Evolutionary conservation across 345 rosid genomes (phyloP), one percentile per base, ranked within the genome.

Genomic region (Populus nigra): DNA sequence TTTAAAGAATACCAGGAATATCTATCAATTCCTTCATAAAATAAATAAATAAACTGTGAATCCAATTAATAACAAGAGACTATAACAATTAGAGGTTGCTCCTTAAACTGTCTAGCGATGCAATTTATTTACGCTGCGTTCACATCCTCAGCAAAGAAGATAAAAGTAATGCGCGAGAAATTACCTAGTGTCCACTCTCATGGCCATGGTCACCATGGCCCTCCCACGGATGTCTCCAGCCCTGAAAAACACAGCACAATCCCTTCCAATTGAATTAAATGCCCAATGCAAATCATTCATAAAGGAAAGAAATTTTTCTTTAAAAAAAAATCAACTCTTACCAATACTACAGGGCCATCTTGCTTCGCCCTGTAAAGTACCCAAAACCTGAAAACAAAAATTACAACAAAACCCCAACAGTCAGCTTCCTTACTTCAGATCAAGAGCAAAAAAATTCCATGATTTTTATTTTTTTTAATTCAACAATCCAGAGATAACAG

Each of bases 171-270:
- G 5, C 29, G 29, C 25, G 62, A 75, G 41, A 33, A 3, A 57
- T 35, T 79, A 79, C 82, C 98, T 89, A 88, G 76, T 91, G 93
- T 72, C 84, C 88, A 77, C 84, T 85, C 16, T 86, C 92, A 57
- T 89, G 92, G 75, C 93, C 94, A 41, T 91, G 94, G 27, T 41
- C 53, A 35, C 68, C 79, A 20, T 77, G 79, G 23, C 98, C 98
- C 35, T 96, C 99, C 99, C 99, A 96, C 6, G 98, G 99, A 83
- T 93, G 99, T 59, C 98, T 78, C 98, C 98, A 94, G 39, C 98
- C 98, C 98, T 94, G 80, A 5, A 73, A 80, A 33, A 59, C 59
- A 68, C 41, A 80, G 9, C 5, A 77, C 16, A 23, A 69, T 22
- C 4, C 35, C 35, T 4, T 7, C 1, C 36, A 38, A 23, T 18